Evolutionary conservation across 1,284 basidiomycete species (phyloP).

Genomic region (Pseudozyma hubeiensis): DNA sequence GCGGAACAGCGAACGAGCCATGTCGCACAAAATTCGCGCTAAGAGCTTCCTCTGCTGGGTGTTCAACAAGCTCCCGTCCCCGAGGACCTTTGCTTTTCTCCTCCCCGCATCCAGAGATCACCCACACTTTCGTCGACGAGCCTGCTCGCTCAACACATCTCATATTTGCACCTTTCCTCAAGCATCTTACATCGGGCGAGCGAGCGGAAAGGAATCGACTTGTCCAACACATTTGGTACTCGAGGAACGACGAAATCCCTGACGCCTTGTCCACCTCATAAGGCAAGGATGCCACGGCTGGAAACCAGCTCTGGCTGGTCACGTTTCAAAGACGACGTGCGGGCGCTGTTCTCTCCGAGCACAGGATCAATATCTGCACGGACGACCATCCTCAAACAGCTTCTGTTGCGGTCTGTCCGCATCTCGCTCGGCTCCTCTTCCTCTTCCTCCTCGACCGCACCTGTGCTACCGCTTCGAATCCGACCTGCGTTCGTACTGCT

Average conservation of each 20-base stretch:
- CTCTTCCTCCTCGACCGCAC: slow-evolving; percentile 4
- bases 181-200: too few relatives aligned
- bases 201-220: too few relatives aligned
- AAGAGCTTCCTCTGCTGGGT: not conserved
- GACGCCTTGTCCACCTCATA: not conserved
- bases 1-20: not conserved
- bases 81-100: too few relatives aligned
- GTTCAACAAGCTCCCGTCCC: too few relatives aligned
- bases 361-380: slow-evolving; percentile 20
- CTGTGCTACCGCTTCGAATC: slow-evolving; percentile 53
- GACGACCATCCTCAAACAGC: slow-evolving; percentile 26
- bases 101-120: not conserved
- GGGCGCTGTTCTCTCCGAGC: slow-evolving; percentile 12
- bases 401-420: slow-evolving; percentile 47
- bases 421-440: slow-evolving; percentile 10
- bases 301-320: slow-evolving; percentile 45
- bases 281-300: slow-evolving; percentile 41
- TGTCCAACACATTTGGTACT: too few relatives aligned
- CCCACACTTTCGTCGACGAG: not conserved
- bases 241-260: too few relatives aligned
- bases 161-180: too few relatives aligned
- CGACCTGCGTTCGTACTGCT: slow-evolving; percentile 57
- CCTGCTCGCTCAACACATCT: too few relatives aligned
- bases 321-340: slow-evolving; percentile 20
- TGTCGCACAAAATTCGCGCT: not conserved